Evolutionary conservation across 352 stramenopile genomes (phyloP).

Genomic region (Pythium dissotocum): DNA sequence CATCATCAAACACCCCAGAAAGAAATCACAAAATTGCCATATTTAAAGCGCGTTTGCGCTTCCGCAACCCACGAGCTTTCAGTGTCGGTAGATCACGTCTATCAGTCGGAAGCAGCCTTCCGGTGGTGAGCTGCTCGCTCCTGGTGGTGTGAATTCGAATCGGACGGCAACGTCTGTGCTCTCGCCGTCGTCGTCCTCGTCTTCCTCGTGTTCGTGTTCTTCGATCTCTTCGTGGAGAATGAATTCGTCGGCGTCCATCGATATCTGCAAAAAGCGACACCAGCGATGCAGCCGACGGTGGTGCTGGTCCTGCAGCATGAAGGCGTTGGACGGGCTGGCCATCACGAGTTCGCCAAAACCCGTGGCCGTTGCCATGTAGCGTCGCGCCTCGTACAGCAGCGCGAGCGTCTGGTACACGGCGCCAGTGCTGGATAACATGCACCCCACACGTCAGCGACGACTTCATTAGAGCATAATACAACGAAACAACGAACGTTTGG

Average conservation of each 20-base stretch:
- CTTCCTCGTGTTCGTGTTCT: constrained; percentile 15
- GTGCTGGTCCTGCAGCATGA: constrained; percentile 39
- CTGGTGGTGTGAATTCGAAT: constrained; percentile 37
- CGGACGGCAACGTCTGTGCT: constrained; percentile 17
- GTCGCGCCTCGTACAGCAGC: constrained; percentile 48
- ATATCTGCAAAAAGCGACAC: constrained; percentile 53
- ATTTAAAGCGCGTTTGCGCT: constrained; percentile 12
- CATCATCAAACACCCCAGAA: not conserved
- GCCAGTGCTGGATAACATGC: constrained; percentile 24
- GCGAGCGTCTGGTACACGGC: constrained; percentile 66
- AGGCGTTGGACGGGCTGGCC: constrained; percentile 33
- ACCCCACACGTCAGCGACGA: not conserved
- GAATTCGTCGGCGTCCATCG: constrained; percentile 19
- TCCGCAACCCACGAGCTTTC: not conserved
- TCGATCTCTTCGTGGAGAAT: constrained; percentile 37
- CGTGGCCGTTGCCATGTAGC: constrained; percentile 47
- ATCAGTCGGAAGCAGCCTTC: constrained; percentile 40
- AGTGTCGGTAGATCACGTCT: constrained; percentile 26
- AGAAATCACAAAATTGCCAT: constrained; percentile 21
- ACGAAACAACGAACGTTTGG: constrained; percentile 25
- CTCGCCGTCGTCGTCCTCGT: constrained; percentile 13
- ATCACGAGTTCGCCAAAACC: constrained; percentile 42
- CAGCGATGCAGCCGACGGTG: constrained; percentile 39
- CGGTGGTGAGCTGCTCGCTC: not conserved
- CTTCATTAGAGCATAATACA: too few species aligned